A percentile compares a stretch with the other conserved stretches of the same genome.
These are phyloP conservation scores for Aspergillus caelatus DNA, from an alignment of 2,329 filamentous ascomycete species.

Conservation along the genomic window DNA sequence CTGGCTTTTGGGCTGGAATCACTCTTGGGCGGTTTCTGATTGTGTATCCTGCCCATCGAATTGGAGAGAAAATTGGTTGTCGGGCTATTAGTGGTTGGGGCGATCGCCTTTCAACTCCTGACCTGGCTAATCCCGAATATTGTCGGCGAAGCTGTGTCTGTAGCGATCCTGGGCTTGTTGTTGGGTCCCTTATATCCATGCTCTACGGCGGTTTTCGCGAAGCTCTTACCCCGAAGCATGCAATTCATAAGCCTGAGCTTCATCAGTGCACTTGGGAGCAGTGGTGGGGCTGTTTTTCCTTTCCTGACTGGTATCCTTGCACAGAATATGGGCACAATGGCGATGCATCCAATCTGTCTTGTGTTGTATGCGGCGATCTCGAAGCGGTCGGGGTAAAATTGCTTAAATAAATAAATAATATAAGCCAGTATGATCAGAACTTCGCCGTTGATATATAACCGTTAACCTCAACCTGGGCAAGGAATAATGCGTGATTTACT, in stretches of 20 bases:
- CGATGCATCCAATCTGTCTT: neutral
- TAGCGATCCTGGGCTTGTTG: slow-evolving; percentile 72
- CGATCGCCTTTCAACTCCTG: slow-evolving; percentile 70
- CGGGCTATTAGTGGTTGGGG: slow-evolving; percentile 61
- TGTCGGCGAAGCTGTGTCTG: slow-evolving; percentile 68
- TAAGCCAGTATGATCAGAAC: too few species aligned
- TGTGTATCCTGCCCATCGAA: slow-evolving; percentile 63
- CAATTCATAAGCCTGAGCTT: neutral
- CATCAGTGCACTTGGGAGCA: neutral
- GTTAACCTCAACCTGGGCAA: neutral
- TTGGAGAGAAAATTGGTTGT: slow-evolving; percentile 76
- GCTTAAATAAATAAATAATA: too few species aligned
- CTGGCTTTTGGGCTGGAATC: slow-evolving; percentile 71
- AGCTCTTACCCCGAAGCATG: too few species aligned
- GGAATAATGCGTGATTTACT: too few species aligned
- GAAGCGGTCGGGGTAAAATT: too few species aligned
- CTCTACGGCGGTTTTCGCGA: slow-evolving; percentile 57
- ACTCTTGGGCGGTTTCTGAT: slow-evolving; percentile 75
- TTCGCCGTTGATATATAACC: too few species aligned
- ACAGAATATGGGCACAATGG: neutral
- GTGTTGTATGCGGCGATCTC: neutral
- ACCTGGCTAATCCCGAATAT: slow-evolving; percentile 79
- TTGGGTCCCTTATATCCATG: slow-evolving; percentile 81
- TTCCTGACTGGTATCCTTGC: neutral
- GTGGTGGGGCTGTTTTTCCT: neutral